These are phyloP conservation scores for Penicillium lividum DNA, from an alignment of 495 filamentous ascomycete species.

Conservation along the genomic window DNA sequence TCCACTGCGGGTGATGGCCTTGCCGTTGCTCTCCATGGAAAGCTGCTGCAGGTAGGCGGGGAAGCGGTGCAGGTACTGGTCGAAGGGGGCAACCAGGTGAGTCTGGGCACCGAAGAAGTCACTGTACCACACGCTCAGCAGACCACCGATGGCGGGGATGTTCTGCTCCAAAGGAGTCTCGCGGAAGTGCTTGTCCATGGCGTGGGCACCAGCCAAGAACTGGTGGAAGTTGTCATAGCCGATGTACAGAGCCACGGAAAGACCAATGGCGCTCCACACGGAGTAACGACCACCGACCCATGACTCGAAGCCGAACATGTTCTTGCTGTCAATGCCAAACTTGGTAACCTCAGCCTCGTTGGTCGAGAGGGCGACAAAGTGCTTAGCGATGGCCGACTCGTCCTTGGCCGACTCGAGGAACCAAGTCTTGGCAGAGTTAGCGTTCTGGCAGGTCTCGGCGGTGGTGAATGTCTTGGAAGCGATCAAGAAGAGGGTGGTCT, in stretches of 20 bases:
- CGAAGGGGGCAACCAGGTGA: slow-evolving; percentile 95
- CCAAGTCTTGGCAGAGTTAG: slow-evolving; percentile 94
- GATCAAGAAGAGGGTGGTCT: slow-evolving; percentile 96
- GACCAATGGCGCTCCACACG: slow-evolving; percentile 97
- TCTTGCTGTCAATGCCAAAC: slow-evolving; percentile 95
- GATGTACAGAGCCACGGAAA: slow-evolving; percentile 91
- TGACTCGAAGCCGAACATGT: slow-evolving; percentile 98
- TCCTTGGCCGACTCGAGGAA: slow-evolving; percentile 88
- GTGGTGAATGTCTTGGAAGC: slow-evolving; percentile 99
- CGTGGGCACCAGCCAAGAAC: slow-evolving; percentile 92
- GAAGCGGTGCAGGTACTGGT: slow-evolving; percentile 99
- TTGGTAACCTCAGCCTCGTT: slow-evolving; percentile 94
- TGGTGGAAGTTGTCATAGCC: slow-evolving; percentile 97
- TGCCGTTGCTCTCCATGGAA: slow-evolving; percentile 99
- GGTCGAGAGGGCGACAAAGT: slow-evolving; percentile 97
- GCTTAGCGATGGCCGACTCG: slow-evolving; percentile 79
- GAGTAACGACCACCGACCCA: slow-evolving; percentile 99
- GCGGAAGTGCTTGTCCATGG: slow-evolving; percentile 98
- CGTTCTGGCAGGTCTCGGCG: slow-evolving; percentile 94
- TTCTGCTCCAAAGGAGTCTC: slow-evolving; percentile 89
- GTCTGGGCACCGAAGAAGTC: slow-evolving; percentile 98
- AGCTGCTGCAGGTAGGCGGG: slow-evolving; percentile 98
- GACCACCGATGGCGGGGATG: slow-evolving; percentile 87
- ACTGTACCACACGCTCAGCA: slow-evolving; percentile 97
- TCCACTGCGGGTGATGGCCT: slow-evolving; percentile 89